phyloP scores from a whole-genome alignment of 257 asterid genomes.

The Echium plantagineum region DNA sequence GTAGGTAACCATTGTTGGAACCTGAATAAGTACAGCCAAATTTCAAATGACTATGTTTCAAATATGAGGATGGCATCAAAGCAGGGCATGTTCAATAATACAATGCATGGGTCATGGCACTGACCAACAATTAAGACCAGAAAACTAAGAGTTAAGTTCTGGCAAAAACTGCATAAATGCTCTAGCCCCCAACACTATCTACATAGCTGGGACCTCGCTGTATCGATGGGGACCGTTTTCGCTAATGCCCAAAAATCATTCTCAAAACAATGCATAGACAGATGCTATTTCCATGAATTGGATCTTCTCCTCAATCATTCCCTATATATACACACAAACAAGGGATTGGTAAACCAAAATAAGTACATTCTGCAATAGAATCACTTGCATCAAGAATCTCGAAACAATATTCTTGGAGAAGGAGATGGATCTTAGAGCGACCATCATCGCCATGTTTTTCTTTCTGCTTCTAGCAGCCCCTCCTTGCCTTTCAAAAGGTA shows the following conservation, averaged over 20 bases:
- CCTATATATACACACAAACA: background rate
- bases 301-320: background rate
- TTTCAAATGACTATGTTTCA: background rate
- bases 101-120: background rate
- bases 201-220: background rate
- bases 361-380: background rate
- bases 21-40: background rate
- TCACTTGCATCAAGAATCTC: background rate
- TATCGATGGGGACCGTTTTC: background rate
- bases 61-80: background rate
- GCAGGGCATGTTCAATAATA: background rate
- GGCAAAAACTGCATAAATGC: background rate
- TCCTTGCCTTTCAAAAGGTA: background rate
- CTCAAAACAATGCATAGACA: background rate
- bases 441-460: background rate
- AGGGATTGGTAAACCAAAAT: background rate
- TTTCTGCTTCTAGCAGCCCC: background rate
- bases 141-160: background rate
- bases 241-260: constrained; percentile 8
- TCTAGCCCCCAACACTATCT: background rate
- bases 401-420: background rate
- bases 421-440: background rate
- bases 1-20: background rate
- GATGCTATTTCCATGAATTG: background rate
- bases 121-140: background rate